Conservation (phyloP, 2,329 filamentous ascomycete species). For the Coniochaeta sp. region DNA sequence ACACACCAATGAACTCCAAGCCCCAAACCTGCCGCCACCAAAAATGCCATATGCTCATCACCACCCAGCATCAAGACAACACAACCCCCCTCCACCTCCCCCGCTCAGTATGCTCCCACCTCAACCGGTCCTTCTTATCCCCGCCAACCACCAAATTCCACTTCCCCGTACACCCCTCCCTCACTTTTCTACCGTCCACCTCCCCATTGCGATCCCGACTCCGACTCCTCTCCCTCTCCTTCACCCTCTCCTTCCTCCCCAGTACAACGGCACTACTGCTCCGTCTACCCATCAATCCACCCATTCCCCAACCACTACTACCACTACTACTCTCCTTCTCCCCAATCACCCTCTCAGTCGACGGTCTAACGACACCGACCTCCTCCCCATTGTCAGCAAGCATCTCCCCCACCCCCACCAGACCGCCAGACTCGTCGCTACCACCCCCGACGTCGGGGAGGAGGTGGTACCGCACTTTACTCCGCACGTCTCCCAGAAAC, state of each 20-base stretch:
- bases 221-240: constrained; percentile 11
- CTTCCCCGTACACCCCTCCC: constrained; percentile 23
- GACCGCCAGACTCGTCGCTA: constrained; percentile 51
- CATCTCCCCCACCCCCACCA: constrained; percentile 46
- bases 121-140: constrained; percentile 24
- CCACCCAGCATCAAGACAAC: constrained; percentile 15
- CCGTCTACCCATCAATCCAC: constrained; percentile 7
- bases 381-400: constrained; percentile 40
- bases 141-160: constrained; percentile 23
- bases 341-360: constrained; percentile 4
- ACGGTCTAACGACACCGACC: constrained; percentile 14
- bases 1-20: no score
- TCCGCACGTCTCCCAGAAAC: constrained; percentile 54
- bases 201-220: constrained; percentile 4
- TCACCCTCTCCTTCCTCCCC: constrained; percentile 9
- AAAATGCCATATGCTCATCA: background rate
- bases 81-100: constrained; percentile 21
- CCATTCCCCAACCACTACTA: constrained; percentile 9
- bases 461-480: constrained; percentile 54
- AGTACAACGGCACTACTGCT: constrained; percentile 18
- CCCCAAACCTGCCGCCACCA: no score
- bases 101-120: constrained; percentile 28
- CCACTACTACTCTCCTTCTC: constrained; percentile 10
- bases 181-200: constrained; percentile 7
- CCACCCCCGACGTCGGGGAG: constrained; percentile 47